A percentile compares a stretch with the other conserved stretches of the same genome.
Conservation (phyloP, 352 stramenopile genomes). For the Lagenidium giganteum region DNA sequence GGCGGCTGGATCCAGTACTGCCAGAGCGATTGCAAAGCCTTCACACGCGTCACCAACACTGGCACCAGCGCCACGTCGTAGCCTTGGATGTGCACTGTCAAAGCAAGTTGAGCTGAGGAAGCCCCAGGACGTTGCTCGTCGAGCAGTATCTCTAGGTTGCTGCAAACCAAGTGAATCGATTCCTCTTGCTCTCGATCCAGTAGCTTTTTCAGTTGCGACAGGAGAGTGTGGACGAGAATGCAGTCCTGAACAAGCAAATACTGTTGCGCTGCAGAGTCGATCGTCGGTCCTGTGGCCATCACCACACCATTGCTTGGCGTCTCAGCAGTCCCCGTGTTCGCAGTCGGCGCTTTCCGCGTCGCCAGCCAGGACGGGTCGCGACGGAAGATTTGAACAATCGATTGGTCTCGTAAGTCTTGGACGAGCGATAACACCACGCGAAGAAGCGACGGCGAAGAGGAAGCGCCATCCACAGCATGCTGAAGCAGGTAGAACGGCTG, state of each 20-base stretch:
- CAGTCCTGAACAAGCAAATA: constrained; percentile 54
- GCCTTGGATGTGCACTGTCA: constrained; percentile 43
- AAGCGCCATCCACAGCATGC: constrained; percentile 28
- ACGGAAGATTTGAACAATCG: constrained; percentile 35
- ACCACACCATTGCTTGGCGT: constrained; percentile 1
- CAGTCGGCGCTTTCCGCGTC: constrained; percentile 9
- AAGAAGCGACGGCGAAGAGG: constrained; percentile 33
- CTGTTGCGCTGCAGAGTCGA: constrained; percentile 30
- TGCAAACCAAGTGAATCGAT: constrained; percentile 18
- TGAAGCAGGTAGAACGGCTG: constrained; percentile 51
- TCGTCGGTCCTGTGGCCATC: not conserved
- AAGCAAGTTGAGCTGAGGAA: constrained; percentile 24
- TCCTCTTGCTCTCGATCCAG: constrained; percentile 4
- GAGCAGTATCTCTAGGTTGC: constrained; percentile 26
- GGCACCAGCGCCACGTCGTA: constrained; percentile 35
- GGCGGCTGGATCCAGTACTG: constrained; percentile 40
- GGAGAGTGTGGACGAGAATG: constrained; percentile 39
- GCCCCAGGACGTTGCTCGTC: constrained; percentile 15
- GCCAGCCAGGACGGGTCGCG: constrained; percentile 24
- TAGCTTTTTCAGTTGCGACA: constrained; percentile 23
- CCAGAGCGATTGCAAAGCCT: constrained; percentile 44
- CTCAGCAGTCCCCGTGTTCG: constrained; percentile 4
- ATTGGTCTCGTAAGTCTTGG: constrained; percentile 30
- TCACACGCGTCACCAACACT: constrained; percentile 23
- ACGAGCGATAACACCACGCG: constrained; percentile 33